phyloP scores from a whole-genome alignment of 2,329 filamentous ascomycete genomes.

The Nectriaceae sp. region DNA sequence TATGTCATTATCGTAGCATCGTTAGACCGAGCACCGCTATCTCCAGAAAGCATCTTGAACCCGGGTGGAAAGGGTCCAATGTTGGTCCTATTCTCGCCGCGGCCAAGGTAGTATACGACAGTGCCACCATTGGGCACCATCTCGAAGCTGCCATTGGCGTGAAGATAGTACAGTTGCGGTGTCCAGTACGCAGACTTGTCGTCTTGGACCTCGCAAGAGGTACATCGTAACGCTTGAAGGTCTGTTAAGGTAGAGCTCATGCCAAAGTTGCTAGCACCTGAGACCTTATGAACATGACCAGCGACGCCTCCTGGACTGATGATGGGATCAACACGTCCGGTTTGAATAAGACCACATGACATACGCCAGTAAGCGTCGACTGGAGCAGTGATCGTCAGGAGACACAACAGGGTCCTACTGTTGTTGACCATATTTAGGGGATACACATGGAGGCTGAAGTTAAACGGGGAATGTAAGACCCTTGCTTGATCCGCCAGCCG shows the following conservation, averaged over 20 bases:
- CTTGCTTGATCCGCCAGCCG: too few species aligned
- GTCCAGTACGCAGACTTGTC: constrained; percentile 29
- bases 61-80: constrained; percentile 25
- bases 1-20: constrained; percentile 23
- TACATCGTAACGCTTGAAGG: constrained; percentile 22
- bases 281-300: constrained; percentile 24
- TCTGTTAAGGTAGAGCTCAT: constrained; percentile 12
- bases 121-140: constrained; percentile 25
- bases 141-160: constrained; percentile 22
- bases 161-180: constrained; percentile 23
- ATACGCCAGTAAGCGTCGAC: constrained; percentile 25
- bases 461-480: not conserved
- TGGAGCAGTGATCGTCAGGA: constrained; percentile 12
- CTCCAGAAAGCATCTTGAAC: constrained; percentile 23
- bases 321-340: constrained; percentile 22
- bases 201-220: constrained; percentile 24
- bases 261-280: constrained; percentile 24
- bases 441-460: not conserved
- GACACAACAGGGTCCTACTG: constrained; percentile 6
- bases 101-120: constrained; percentile 24
- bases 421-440: constrained; percentile 15
- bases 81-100: constrained; percentile 23
- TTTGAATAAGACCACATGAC: constrained; percentile 25
- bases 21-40: constrained; percentile 16
- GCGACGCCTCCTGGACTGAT: constrained; percentile 19